Base-by-base conservation (phyloP, 2,329 filamentous ascomycete species). In the Penicillium fuscoglaucum region DNA sequence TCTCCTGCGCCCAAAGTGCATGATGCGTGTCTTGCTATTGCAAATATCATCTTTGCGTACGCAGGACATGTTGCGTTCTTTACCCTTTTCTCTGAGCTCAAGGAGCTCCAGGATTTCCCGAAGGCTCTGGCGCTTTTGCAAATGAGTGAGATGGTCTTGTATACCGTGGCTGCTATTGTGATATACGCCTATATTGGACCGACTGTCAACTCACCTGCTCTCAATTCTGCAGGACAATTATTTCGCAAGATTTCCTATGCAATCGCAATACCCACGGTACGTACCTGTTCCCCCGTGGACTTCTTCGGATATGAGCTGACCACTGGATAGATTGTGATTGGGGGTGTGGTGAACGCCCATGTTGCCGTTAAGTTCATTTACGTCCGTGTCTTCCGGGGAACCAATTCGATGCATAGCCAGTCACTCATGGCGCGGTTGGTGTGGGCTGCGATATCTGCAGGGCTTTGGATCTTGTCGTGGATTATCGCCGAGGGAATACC, bases 41-140 rank as follows among this genome's bases (percentile, higher is more conserved):
- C 78, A 66, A 89, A 89, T 74, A 88, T 90, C 54, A 78, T 88
- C 52, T 84, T 90, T 61, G 86, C 87, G 55, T 90, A 87, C 75
- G 77, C 75, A 46, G 85, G 84, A n/a, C 84, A 87, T 69, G 82
- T 86, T n/a, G 84, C 84, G 62, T 88, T 88, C 74, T 88, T 88
- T 72, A 80, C 78, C 61, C 83, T 89, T 68, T 83, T 87, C 64
- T 79, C 80, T 37, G 87, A 89, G 71, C 79, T 89, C 69, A 79
- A 81, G 67, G 76, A 83, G 43, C 83, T 85, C 8, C 70, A 76
- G 33, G 80, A 84, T 61, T 87, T 83, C 68, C 78, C 80, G n/a
- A 85, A 86, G 70, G 82, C 86, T 4, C 82, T 90, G 59, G 79
- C 80, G 64, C 69, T 85, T 37, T 79, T 87, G 24, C 84, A 88